phyloP scores from a whole-genome alignment of 352 stramenopile genomes.

The Thalassiosira livingstoniorum region DNA sequence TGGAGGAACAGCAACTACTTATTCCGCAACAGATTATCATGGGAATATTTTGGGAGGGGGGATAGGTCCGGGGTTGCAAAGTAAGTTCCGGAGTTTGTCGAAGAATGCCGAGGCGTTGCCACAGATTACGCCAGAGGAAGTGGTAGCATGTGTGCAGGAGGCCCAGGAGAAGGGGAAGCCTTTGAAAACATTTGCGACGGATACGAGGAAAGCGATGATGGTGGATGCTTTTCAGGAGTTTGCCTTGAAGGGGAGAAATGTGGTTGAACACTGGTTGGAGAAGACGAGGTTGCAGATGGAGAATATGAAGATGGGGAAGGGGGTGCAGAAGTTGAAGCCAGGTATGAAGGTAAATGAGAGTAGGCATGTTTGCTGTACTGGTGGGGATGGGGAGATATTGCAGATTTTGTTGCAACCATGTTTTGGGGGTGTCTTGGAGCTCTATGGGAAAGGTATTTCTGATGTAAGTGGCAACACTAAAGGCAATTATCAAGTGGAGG shows the following conservation, averaged over 20 bases:
- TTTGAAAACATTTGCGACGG: conserved; percentile 53
- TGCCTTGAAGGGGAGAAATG: conserved; percentile 53
- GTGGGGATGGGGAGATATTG: conserved; percentile 61
- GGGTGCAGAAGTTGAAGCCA: neutral
- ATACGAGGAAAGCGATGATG: conserved; percentile 65
- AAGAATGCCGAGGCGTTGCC: conserved; percentile 50
- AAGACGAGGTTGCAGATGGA: too few relatives aligned
- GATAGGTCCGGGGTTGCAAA: conserved; percentile 68
- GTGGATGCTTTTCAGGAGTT: conserved; percentile 57
- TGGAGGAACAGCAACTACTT: conserved; percentile 79
- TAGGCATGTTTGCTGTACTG: conserved; percentile 50
- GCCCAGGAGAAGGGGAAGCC: conserved; percentile 17
- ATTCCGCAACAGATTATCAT: conserved; percentile 64
- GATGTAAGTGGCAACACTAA: conserved; percentile 9
- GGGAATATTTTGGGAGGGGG: conserved; percentile 76
- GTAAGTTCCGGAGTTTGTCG: conserved; percentile 53
- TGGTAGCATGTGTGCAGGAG: conserved; percentile 34
- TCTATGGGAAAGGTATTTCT: too few relatives aligned
- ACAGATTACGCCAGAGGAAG: conserved; percentile 25
- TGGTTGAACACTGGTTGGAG: conserved; percentile 55
- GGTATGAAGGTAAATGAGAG: conserved; percentile 43
- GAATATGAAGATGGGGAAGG: conserved; percentile 21
- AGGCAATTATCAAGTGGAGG: conserved; percentile 43
- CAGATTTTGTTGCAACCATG: conserved; percentile 46
- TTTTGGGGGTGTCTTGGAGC: conserved; percentile 53